A percentile compares a stretch with the other conserved stretches of the same genome.
These are phyloP conservation scores for Hypericum androsaemum DNA, from an alignment of 345 rosid genomes.

Conservation along the genomic window DNA sequence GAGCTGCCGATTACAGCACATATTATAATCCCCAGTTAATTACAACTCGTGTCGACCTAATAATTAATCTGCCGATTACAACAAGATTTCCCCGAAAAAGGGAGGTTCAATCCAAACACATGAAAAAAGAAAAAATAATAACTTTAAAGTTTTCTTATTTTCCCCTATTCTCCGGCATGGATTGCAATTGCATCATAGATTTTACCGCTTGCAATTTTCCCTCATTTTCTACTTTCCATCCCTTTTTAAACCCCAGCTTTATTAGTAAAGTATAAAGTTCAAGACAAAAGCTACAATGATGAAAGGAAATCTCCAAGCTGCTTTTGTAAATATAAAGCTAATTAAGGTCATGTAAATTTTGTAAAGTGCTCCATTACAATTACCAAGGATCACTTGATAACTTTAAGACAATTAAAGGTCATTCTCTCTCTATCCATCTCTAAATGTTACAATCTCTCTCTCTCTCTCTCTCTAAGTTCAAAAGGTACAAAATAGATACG, in stretches of 20 bases:
- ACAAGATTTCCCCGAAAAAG: no score
- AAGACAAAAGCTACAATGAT: slow-evolving; percentile 20
- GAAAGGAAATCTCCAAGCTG: slow-evolving; percentile 1
- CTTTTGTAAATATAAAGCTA: slow-evolving; percentile 14
- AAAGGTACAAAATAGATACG: no score
- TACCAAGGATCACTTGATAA: slow-evolving; percentile 34
- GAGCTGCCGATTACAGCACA: no score
- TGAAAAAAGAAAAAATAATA: no score
- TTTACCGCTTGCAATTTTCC: neutral
- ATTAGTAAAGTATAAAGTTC: slow-evolving; percentile 19
- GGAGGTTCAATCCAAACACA: no score
- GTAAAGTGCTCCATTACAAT: slow-evolving; percentile 36
- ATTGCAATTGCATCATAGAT: no score
- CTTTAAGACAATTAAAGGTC: slow-evolving; percentile 31
- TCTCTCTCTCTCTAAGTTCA: neutral
- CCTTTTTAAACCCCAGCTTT: slow-evolving; percentile 1
- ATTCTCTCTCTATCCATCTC: slow-evolving; percentile 12
- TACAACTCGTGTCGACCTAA: no score
- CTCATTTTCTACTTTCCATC: slow-evolving; percentile 6
- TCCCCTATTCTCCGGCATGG: no score
- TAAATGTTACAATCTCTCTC: neutral
- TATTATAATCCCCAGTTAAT: no score
- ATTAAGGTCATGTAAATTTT: slow-evolving; percentile 21
- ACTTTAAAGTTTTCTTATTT: no score
- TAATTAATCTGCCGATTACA: no score